Conservation (phyloP, 305 asterid genomes). For the Caryopteris hybrid region DNA sequence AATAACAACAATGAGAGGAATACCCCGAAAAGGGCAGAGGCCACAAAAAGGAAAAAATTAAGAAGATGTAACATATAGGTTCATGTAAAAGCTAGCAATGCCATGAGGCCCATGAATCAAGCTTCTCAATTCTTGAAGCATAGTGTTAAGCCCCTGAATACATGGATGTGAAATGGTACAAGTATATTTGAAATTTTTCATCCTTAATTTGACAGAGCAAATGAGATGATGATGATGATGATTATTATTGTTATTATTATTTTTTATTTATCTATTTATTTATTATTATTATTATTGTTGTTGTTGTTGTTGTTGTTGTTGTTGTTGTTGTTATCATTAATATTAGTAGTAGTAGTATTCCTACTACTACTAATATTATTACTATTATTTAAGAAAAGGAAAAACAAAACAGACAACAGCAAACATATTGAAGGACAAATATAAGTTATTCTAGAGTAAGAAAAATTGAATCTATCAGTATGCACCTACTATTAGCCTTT, state of each 20-base stretch:
- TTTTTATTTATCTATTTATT: too few species aligned
- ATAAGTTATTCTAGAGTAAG: neutral
- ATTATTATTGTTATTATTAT: too few species aligned
- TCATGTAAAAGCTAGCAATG: neutral
- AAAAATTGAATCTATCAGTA: neutral
- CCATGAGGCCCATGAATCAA: neutral
- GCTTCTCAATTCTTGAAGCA: neutral
- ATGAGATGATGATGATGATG: too few species aligned
- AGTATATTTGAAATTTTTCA: neutral
- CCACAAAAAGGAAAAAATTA: neutral
- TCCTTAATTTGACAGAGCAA: slow-evolving; percentile 9
- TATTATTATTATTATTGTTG: too few species aligned
- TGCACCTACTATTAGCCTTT: slow-evolving; percentile 11
- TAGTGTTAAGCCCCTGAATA: neutral
- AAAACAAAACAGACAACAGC: neutral
- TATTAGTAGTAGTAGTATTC: too few species aligned
- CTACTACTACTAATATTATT: too few species aligned
- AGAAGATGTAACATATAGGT: neutral
- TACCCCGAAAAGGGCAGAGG: neutral
- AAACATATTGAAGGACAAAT: neutral
- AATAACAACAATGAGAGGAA: slow-evolving; percentile 17
- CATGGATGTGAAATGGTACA: neutral
- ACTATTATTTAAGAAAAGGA: too few species aligned
- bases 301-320: too few species aligned
- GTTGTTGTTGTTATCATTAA: too few species aligned